Evolutionary conservation across 225 moss, liverwort and hornwort species (phyloP).

Genomic region (Polytrichum formosum): DNA sequence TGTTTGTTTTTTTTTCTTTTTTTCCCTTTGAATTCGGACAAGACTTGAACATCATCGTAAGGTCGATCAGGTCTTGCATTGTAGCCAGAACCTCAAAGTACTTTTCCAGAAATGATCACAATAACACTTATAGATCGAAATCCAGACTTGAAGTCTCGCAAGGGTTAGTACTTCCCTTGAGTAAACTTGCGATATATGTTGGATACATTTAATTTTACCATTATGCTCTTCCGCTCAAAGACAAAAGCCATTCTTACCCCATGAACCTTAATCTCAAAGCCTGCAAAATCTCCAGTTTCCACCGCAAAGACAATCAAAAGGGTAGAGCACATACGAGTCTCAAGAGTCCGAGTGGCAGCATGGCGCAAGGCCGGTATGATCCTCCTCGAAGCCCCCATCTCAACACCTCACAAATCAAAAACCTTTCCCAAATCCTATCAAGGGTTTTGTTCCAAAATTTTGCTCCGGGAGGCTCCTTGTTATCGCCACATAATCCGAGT

Average conservation of each 20-base stretch:
- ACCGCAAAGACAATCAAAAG: background rate
- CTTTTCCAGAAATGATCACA: no score
- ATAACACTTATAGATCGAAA: background rate
- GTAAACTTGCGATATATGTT: background rate
- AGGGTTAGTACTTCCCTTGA: background rate
- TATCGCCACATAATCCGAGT: no score
- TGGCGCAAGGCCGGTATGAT: constrained; percentile 33
- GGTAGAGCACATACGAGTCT: constrained; percentile 16
- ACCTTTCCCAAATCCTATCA: no score
- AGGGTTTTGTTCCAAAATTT: no score
- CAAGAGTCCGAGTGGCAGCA: constrained; percentile 13
- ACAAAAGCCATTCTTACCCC: background rate
- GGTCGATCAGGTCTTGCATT: background rate
- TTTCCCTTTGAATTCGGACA: no score
- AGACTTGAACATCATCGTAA: background rate
- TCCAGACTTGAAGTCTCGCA: background rate
- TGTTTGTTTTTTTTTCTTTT: no score
- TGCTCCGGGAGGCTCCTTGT: background rate
- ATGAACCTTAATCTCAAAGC: background rate
- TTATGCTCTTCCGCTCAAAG: background rate
- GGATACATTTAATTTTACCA: background rate
- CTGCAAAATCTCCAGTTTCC: background rate
- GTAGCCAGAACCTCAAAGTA: no score
- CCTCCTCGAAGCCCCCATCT: constrained; percentile 18
- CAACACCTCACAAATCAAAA: no score